Evolutionary conservation across 1,284 basidiomycete species (phyloP), one percentile per base, ranked within the genome.

Genomic region (Papiliotrema flavescens): DNA sequence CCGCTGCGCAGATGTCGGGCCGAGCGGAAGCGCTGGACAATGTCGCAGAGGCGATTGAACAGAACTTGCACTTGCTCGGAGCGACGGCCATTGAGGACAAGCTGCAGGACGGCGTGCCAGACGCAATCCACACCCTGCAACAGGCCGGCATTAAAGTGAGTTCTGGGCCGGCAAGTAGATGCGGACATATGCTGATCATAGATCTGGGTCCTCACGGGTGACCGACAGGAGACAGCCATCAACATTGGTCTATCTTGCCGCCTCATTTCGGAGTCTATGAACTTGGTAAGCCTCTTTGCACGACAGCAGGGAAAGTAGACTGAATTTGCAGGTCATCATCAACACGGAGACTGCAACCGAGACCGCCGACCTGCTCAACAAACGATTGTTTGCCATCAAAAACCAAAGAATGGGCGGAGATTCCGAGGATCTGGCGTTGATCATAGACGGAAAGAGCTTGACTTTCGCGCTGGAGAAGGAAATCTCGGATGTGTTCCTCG

Each of bases 71-170:
- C 64, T 71, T 99, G 19, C 82, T 98, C 2, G 96, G 96, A 9
- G 95, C 96, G 9, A 98, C 96, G 1, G 96, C 96, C 6, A 95
- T 98, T 64, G 96, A 99, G 75, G 96, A 99, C 76, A 97, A 96
- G 75, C 80, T 99, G 32, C 96, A 98, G 74, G 96, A 99, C 53
- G 96, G 96, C 43, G 96, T 99, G 0, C 96, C 96, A 0, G 96
- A 98, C 67, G 88, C 96, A 2, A 98, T 99, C 56, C 93, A 98
- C 71, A 98, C 93, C 1, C 77, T 99, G 40, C 96, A 98, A 70
- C 90, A 89, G 81, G 95, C 95, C 26, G 96, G 96, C 0, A 98
- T 99, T 79, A 98, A 98, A 82, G 86, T 85, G 43, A 35, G 74
- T 40, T 7, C 11, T 32, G 8, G 23, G 28, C 11, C n/a, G 32